phyloP scores from a whole-genome alignment of 2,329 filamentous ascomycete genomes.

The Huntiella moniliformis region DNA sequence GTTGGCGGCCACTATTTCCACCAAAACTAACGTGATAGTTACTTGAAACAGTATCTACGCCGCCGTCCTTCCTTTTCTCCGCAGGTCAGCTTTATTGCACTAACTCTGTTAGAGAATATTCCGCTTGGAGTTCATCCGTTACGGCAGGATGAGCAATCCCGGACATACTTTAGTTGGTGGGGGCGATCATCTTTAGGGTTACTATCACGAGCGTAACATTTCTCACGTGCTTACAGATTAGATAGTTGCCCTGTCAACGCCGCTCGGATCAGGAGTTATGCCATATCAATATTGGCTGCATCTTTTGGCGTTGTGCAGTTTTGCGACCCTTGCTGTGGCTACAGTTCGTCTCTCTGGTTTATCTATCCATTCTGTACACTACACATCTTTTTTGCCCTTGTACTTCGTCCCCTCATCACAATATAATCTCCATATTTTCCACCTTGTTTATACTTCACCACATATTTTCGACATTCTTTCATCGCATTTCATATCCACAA shows the following conservation, averaged over 20 bases:
- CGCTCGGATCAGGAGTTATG: background rate
- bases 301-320: no score
- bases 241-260: constrained; percentile 12
- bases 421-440: constrained; percentile 14
- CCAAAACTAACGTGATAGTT: no score
- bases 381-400: no score
- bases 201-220: background rate
- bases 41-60: no score
- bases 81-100: no score
- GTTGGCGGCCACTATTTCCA: no score
- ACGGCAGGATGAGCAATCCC: no score
- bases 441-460: constrained; percentile 11
- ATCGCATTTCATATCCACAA: constrained; percentile 2
- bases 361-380: constrained; percentile 13
- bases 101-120: no score
- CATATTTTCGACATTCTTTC: constrained; percentile 10
- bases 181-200: background rate
- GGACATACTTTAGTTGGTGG: no score
- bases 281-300: background rate
- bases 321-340: no score
- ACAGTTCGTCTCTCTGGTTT: constrained; percentile 8
- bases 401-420: background rate
- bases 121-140: no score
- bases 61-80: no score
- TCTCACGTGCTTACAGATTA: background rate